phyloP scores from a whole-genome alignment of 2,329 filamentous ascomycete species.

The Ceratocystiopsis brevicomis region DNA sequence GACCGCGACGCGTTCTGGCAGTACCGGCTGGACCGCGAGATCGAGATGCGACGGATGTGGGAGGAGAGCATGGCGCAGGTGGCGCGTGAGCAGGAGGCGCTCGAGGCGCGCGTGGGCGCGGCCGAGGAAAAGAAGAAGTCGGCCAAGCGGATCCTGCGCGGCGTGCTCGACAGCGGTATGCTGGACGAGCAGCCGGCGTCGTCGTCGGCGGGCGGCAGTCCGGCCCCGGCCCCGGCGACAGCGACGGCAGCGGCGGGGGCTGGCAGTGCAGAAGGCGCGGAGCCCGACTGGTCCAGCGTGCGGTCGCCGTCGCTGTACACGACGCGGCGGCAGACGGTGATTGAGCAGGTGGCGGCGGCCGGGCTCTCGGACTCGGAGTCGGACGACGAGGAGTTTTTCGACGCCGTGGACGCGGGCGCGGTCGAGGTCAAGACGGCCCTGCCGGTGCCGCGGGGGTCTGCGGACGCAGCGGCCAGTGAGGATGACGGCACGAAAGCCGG shows the following conservation, averaged over 20 bases:
- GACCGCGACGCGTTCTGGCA: conserved; percentile 97
- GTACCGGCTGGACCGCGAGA: conserved; percentile 78
- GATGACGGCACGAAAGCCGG: neutral
- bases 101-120: conserved; percentile 74
- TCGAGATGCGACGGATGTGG: conserved; percentile 87
- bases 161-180: conserved; percentile 47
- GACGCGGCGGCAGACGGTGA: conserved; percentile 40
- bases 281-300: no score
- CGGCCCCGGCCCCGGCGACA: conserved; percentile 9
- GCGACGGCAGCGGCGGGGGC: conserved; percentile 7
- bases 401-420: conserved; percentile 84
- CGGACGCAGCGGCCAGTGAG: neutral
- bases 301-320: conserved; percentile 13
- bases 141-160: conserved; percentile 75
- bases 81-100: conserved; percentile 80
- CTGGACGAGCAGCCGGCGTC: conserved; percentile 17
- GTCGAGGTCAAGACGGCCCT: conserved; percentile 55
- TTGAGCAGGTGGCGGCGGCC: conserved; percentile 43
- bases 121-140: conserved; percentile 77
- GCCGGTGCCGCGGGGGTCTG: conserved; percentile 20
- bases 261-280: neutral
- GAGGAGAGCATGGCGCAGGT: conserved; percentile 97
- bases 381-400: conserved; percentile 83
- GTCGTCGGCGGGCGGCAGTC: neutral
- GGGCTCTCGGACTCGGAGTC: conserved; percentile 66